phyloP scores from a whole-genome alignment of 495 filamentous ascomycete genomes.

The Cercophora scortea region DNA sequence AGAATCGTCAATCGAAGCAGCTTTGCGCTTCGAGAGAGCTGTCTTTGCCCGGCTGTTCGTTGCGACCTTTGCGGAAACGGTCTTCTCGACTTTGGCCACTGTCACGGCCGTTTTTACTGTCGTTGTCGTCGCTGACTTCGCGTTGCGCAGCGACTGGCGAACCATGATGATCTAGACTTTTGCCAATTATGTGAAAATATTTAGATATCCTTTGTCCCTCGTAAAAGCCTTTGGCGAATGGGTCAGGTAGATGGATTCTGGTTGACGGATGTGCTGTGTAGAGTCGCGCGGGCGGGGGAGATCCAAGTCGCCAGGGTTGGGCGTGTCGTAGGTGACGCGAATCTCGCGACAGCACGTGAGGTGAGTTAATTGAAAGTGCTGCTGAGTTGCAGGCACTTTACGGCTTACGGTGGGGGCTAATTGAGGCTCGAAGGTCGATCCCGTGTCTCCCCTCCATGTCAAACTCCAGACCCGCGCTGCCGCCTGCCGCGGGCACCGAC shows the following conservation, averaged over 20 bases:
- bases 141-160: background rate
- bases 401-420: background rate
- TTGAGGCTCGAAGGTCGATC: background rate
- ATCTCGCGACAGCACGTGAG: background rate
- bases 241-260: too few species aligned
- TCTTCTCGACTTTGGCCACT: background rate
- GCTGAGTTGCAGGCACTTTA: too few species aligned
- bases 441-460: background rate
- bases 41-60: constrained; percentile 1
- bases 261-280: too few species aligned
- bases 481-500: too few species aligned
- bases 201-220: background rate
- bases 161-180: background rate
- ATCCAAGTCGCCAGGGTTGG: background rate
- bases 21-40: constrained; percentile 29
- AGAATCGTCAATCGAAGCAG: constrained; percentile 12
- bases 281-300: background rate
- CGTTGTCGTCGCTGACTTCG: background rate
- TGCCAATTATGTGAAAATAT: background rate
- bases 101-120: background rate
- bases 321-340: background rate
- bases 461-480: background rate
- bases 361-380: background rate
- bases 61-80: constrained; percentile 1
- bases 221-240: too few species aligned